A percentile compares a stretch with the other conserved stretches of the same genome.
These are phyloP conservation scores for Cajanus cajan DNA, from an alignment of 306 rosid species.

Conservation along the genomic window DNA sequence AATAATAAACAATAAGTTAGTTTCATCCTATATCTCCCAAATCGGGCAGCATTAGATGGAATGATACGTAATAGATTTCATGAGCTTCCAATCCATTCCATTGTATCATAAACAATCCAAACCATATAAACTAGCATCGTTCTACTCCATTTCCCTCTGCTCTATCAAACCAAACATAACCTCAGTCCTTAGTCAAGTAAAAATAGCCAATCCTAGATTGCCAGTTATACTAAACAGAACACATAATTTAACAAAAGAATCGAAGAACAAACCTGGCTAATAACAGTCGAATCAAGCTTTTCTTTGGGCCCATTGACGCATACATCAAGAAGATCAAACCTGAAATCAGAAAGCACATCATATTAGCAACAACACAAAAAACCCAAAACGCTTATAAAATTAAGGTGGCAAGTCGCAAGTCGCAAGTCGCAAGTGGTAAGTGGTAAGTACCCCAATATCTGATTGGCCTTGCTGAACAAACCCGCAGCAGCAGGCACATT, in stretches of 20 bases:
- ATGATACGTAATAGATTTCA: neutral
- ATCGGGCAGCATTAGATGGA: neutral
- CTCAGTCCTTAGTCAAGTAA: neutral
- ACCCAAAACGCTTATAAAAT: neutral
- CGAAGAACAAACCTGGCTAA: constrained; percentile 66
- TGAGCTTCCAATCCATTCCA: neutral
- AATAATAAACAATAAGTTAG: neutral
- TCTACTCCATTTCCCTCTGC: neutral
- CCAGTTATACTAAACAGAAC: neutral
- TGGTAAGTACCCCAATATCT: constrained; percentile 68
- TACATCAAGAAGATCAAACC: constrained; percentile 92
- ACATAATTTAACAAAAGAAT: neutral
- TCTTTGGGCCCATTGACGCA: constrained; percentile 94
- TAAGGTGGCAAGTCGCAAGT: neutral
- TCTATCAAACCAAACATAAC: neutral
- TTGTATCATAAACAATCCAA: neutral
- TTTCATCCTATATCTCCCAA: neutral
- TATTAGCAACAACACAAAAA: neutral
- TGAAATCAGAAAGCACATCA: constrained; percentile 25
- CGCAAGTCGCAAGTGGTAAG: no score
- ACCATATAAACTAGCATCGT: neutral
- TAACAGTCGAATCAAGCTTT: constrained; percentile 82
- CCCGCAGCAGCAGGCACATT: constrained; percentile 71
- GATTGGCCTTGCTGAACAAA: constrained; percentile 77
- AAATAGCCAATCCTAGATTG: neutral